Conservation (phyloP, 2,329 filamentous ascomycete genomes). For the Microcera coccophila region DNA sequence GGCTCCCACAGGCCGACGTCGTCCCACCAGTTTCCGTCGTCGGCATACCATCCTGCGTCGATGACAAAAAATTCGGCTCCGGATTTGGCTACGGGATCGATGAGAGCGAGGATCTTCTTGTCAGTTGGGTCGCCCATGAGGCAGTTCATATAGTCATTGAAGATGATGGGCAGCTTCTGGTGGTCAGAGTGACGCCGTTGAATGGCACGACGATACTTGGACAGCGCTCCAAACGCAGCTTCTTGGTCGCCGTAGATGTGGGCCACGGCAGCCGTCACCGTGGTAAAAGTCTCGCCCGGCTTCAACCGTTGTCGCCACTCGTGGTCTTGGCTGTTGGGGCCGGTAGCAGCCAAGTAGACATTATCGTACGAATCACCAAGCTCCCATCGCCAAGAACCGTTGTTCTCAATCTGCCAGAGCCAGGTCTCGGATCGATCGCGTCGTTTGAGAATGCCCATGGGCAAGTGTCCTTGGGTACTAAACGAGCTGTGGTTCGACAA, state of each 20-base stretch:
- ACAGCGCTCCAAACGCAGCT: slow-evolving; percentile 26
- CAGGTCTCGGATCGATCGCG: slow-evolving; percentile 24
- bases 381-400: slow-evolving; percentile 36
- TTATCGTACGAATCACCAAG: slow-evolving; percentile 33
- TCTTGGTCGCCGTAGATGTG: slow-evolving; percentile 20
- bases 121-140: slow-evolving; percentile 37
- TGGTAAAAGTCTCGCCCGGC: slow-evolving; percentile 23
- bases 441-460: slow-evolving; percentile 28
- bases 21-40: slow-evolving; percentile 35
- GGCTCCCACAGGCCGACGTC: slow-evolving; percentile 35
- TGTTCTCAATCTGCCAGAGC: slow-evolving; percentile 36
- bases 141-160: slow-evolving; percentile 40
- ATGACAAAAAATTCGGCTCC: slow-evolving; percentile 37
- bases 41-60: slow-evolving; percentile 36
- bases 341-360: slow-evolving; percentile 28
- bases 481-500: neutral
- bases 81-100: slow-evolving; percentile 27
- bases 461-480: slow-evolving; percentile 16
- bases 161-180: slow-evolving; percentile 29
- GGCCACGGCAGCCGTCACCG: slow-evolving; percentile 23
- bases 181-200: slow-evolving; percentile 29
- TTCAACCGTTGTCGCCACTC: slow-evolving; percentile 24
- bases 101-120: slow-evolving; percentile 27
- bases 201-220: slow-evolving; percentile 28
- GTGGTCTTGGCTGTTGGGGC: slow-evolving; percentile 27